Evolutionary conservation across 805 yeast species (phyloP).

Genomic region (Starmerella apicola): DNA sequence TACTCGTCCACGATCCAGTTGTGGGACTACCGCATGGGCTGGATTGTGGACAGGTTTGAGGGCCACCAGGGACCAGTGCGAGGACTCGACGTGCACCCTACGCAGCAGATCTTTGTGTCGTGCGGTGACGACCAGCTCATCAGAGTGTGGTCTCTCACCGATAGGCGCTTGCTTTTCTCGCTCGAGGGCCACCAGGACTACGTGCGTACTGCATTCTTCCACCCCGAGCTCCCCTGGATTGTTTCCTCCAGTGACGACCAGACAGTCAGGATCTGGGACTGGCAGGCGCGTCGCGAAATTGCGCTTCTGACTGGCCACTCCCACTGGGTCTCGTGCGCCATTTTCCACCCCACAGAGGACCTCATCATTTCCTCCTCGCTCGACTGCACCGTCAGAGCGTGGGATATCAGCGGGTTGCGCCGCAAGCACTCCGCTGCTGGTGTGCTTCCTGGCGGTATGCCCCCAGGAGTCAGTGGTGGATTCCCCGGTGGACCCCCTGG

Average conservation of each 20-base stretch:
- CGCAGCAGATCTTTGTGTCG: constrained; percentile 92
- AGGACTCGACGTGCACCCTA: constrained; percentile 90
- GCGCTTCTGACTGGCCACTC: constrained; percentile 97
- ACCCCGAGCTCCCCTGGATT: constrained; percentile 94
- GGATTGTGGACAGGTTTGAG: constrained; percentile 87
- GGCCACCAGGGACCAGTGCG: constrained; percentile 99
- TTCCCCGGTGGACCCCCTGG: constrained; percentile 6
- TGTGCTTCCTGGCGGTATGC: constrained; percentile 17
- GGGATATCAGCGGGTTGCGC: constrained; percentile 94
- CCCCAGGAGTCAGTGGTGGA: constrained; percentile 2
- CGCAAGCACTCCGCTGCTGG: constrained; percentile 82
- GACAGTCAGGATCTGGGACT: constrained; percentile 97
- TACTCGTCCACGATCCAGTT: constrained; percentile 97
- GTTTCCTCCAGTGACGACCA: constrained; percentile 94
- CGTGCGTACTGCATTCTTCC: constrained; percentile 88
- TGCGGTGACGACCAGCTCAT: constrained; percentile 96
- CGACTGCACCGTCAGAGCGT: constrained; percentile 97
- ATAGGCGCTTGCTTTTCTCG: constrained; percentile 84
- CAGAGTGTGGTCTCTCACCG: constrained; percentile 81
- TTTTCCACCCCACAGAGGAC: constrained; percentile 92
- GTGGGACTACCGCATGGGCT: constrained; percentile 99
- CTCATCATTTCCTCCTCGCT: constrained; percentile 88
- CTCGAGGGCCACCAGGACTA: constrained; percentile 90
- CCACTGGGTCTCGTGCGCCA: constrained; percentile 97
- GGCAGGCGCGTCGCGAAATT: constrained; percentile 97